Base-by-base conservation (phyloP, 345 rosid species). In the Euphorbia lathyris region DNA sequence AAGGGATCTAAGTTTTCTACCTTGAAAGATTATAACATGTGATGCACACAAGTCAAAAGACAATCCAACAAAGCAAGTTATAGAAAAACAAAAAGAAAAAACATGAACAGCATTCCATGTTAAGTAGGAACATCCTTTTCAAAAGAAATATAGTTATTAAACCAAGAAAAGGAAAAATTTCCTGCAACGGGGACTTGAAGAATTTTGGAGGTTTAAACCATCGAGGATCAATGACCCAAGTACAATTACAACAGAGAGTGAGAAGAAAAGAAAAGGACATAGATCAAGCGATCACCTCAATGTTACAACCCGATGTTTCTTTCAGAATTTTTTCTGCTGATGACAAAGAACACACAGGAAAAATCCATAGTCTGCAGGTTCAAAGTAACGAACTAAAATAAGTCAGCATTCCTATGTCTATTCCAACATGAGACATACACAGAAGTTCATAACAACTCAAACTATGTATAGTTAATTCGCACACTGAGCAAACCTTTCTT, bases 1-100 rank as follows among this genome's bases (percentile, higher is more conserved):
- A 94, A 78, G 63, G 90, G 83, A 82, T 94, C 91, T 75, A 94
- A 76, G 81, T 80, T 85, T 77, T 89, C 89, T 57, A 91, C 79
- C 98, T 94, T 72, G 52, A 81, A 76, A 53, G 30, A 48, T 22
- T 19, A 40, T 16, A 57, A 23, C 34, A 42, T 5, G 61, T 22
- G 56, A 61, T 8, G 36, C 14, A 32, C 23, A n/a, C 22, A n/a
- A 51, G 70, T 32, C 60, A 67, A 1, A 29, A n/a, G 27, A 65
- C 26, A 50, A 66, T 29, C 32, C n/a, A 68, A 16, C 10, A 67
- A 17, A 16, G 34, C 42, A 53, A 14, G 43, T 7, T 19, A 50
- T 19, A 19, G 23, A 19, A 9, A 23, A 47, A 66, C n/a, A 20
- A 34, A 67, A 53, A 9, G 52, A 22, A 48, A 36, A 9, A 16